phyloP scores from a whole-genome alignment of 108 stramenopile genomes.

The Seminavis robusta region DNA sequence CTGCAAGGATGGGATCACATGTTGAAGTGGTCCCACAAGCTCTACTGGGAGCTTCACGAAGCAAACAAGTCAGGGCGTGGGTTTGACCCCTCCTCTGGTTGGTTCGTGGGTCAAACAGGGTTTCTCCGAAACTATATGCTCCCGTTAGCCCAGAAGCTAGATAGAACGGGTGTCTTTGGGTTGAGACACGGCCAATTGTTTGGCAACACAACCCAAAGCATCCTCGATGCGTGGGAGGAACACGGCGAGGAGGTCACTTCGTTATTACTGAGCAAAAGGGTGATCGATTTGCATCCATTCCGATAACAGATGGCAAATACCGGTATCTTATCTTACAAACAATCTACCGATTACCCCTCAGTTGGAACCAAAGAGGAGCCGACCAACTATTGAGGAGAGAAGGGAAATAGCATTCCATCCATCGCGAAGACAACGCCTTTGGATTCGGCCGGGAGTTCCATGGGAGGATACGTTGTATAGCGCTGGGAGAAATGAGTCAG shows the following conservation, averaged over 20 bases:
- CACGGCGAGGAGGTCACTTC: constrained; percentile 5
- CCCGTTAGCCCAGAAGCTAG: constrained; percentile 28
- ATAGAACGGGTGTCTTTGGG: constrained; percentile 27
- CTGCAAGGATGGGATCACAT: constrained; percentile 36
- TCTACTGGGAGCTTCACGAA: constrained; percentile 31
- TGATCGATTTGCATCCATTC: neutral
- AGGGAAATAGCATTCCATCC: constrained; percentile 7
- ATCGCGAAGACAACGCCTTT: neutral
- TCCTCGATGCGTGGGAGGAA: constrained; percentile 9
- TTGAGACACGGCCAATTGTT: constrained; percentile 3
- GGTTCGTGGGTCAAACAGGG: constrained; percentile 45
- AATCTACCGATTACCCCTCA: neutral
- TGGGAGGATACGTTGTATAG: constrained; percentile 25
- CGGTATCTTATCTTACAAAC: neutral
- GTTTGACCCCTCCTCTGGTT: constrained; percentile 29
- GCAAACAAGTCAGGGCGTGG: constrained; percentile 22
- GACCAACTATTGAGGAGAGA: no score
- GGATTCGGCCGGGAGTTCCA: constrained; percentile 11
- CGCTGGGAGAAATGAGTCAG: constrained; percentile 70
- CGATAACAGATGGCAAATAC: neutral
- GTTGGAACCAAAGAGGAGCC: no score
- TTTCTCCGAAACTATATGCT: constrained; percentile 42
- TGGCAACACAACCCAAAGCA: neutral
- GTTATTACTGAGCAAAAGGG: neutral
- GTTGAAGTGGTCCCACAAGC: constrained; percentile 22